phyloP scores from a whole-genome alignment of 371 early-diverging fungal species.

The Mortierella sp. region DNA sequence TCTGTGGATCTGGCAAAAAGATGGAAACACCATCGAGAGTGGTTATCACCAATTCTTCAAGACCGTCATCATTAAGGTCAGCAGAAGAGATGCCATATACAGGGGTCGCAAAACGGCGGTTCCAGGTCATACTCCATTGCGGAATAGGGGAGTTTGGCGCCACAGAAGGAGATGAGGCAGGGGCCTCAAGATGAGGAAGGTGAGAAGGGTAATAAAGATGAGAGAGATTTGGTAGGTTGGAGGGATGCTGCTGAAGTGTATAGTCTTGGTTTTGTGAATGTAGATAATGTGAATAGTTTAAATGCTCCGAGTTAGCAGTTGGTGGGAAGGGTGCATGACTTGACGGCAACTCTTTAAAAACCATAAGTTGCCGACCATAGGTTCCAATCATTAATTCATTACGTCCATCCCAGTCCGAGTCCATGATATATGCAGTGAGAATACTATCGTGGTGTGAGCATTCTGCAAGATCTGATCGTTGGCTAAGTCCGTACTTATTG shows the following conservation, averaged over 20 bases:
- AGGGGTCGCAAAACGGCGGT: constrained; percentile 77
- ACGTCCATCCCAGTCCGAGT: constrained; percentile 81
- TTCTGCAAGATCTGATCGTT: constrained; percentile 63
- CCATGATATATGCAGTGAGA: constrained; percentile 77
- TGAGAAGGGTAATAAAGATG: not conserved
- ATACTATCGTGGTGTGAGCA: constrained; percentile 75
- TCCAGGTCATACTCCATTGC: constrained; percentile 72
- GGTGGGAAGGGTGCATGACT: constrained; percentile 18
- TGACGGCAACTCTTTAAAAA: constrained; percentile 72
- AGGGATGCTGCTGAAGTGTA: constrained; percentile 7
- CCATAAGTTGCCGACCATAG: constrained; percentile 77
- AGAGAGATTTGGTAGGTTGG: not conserved
- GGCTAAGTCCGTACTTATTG: constrained; percentile 59
- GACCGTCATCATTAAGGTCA: constrained; percentile 79
- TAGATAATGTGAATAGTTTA: not conserved
- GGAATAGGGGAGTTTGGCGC: not conserved
- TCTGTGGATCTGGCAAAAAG: constrained; percentile 39
- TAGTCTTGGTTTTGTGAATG: constrained; percentile 5
- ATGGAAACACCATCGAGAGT: constrained; percentile 76
- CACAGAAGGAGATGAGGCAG: not conserved
- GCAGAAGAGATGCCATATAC: constrained; percentile 75
- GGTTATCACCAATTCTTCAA: constrained; percentile 77
- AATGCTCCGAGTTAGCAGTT: not conserved
- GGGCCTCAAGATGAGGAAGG: not conserved
- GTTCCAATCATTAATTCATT: constrained; percentile 81